Evolutionary conservation across 2,329 filamentous ascomycete species (phyloP).

Genomic region (Apiospora aurea): DNA sequence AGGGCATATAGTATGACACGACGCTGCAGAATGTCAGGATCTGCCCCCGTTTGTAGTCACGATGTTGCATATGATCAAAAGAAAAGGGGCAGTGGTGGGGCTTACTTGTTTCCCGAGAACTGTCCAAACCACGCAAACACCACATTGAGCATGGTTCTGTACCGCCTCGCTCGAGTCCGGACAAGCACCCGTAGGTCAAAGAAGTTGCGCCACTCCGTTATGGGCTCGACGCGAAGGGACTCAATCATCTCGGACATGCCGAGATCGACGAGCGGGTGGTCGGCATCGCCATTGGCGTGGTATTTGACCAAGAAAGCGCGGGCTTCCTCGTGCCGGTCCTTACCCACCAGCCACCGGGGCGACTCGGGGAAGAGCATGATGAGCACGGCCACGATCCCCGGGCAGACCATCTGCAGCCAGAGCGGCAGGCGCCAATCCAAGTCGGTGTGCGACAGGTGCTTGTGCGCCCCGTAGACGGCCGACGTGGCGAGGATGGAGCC

Average conservation of each 20-base stretch:
- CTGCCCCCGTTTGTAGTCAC: too few species aligned
- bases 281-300: slow-evolving; percentile 49
- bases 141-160: slow-evolving; percentile 48
- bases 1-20: slow-evolving; percentile 48
- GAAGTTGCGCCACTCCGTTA: slow-evolving; percentile 46
- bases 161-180: slow-evolving; percentile 44
- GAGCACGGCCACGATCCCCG: slow-evolving; percentile 39
- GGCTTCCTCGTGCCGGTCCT: slow-evolving; percentile 44
- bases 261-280: slow-evolving; percentile 48
- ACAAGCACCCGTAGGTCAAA: slow-evolving; percentile 46
- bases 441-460: slow-evolving; percentile 37
- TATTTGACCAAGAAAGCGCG: slow-evolving; percentile 47
- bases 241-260: slow-evolving; percentile 51
- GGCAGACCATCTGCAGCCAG: slow-evolving; percentile 45
- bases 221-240: slow-evolving; percentile 41
- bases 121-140: slow-evolving; percentile 51
- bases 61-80: too few species aligned
- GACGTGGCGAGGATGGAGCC: slow-evolving; percentile 42
- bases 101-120: slow-evolving; percentile 48
- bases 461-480: slow-evolving; percentile 41
- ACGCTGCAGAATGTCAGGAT: slow-evolving; percentile 31
- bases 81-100: not conserved
- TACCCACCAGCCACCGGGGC: slow-evolving; percentile 44
- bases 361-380: slow-evolving; percentile 47
- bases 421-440: slow-evolving; percentile 45